Evolutionary conservation across 2,329 filamentous ascomycete genomes (phyloP), one percentile per base, ranked within the genome.

Genomic region (Claviceps paspali): DNA sequence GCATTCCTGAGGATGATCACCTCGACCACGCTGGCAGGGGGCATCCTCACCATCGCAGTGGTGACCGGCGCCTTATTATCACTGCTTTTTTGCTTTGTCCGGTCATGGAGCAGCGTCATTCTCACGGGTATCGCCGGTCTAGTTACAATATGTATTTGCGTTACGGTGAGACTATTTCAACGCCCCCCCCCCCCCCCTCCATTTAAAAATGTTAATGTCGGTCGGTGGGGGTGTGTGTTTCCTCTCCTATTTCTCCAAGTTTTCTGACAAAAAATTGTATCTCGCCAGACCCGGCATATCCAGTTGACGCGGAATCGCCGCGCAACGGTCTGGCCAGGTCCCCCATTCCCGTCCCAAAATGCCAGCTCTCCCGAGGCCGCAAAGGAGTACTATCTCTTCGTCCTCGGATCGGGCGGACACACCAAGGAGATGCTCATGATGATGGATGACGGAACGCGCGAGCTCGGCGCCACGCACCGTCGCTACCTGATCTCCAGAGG

Each of bases 401-500:
- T 96, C 19, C 79, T 96, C 18, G 91, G 91, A 36, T 92, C 83
- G 3, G 91, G 91, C 23, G 91, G 91, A 1, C 91, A 98, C 60
- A 95, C 91, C 1, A 79, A 85, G 33, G 91, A 98, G 59, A 93
- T 98, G 82, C 68, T 94, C 44, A 76, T 80, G 51, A 82, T 95
- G 64, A 73, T 98, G 48, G 64, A 66, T 39, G 63, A 66, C 47
- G 71, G 69, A 46, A 72, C 70, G 51, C 65, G 63, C 40, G 59
- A 60, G 28, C 66, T 64, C 45, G 31, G 54, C 38, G 53, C 57
- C 50, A 60, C 78, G 60, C 78, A 82, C 49, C 73, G 91, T 19
- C 88, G 84, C 21, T 98, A 93, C 56, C 62, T 93, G 17, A 68
- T 92, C 38, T 82, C 79, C 44, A 76, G 72, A 1, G 86, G 82